Conservation (phyloP, 495 filamentous ascomycete genomes). For the Lepraria neglecta region DNA sequence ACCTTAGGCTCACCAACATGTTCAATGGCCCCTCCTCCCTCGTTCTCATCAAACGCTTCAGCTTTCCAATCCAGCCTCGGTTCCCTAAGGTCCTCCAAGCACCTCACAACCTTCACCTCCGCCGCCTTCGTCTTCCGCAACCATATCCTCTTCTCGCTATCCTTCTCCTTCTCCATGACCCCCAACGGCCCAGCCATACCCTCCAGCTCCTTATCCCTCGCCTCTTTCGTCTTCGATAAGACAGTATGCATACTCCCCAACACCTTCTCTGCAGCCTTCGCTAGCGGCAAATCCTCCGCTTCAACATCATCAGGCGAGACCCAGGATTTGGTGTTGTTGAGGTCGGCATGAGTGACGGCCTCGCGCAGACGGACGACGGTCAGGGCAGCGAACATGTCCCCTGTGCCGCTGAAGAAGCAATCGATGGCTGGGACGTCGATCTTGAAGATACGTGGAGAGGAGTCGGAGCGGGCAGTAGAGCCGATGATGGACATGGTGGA, state of each 20-base stretch:
- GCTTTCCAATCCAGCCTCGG: constrained; percentile 56
- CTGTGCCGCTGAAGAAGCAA: constrained; percentile 90
- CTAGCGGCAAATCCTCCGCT: constrained; percentile 68
- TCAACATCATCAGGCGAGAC: constrained; percentile 59
- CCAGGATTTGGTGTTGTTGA: constrained; percentile 56
- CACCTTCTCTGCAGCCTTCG: constrained; percentile 76
- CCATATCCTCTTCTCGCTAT: constrained; percentile 56
- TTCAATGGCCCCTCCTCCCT: constrained; percentile 2
- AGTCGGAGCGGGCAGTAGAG: constrained; percentile 58
- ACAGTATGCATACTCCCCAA: constrained; percentile 90
- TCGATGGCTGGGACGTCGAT: constrained; percentile 80
- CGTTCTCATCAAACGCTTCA: constrained; percentile 38
- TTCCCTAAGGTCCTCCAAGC: constrained; percentile 56
- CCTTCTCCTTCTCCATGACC: constrained; percentile 36
- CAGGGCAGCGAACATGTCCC: constrained; percentile 96
- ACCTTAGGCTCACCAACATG: background rate
- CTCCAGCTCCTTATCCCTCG: constrained; percentile 53
- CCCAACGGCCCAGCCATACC: constrained; percentile 24
- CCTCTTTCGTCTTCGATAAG: constrained; percentile 65
- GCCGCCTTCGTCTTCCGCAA: constrained; percentile 66
- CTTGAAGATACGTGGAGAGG: constrained; percentile 67
- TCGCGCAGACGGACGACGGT: constrained; percentile 85
- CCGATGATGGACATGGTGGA: constrained; percentile 68
- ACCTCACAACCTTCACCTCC: constrained; percentile 72
- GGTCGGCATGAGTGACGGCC: constrained; percentile 48